phyloP scores from a whole-genome alignment of 192 early-diverging fungal genomes.

The Mortierella antarctica region DNA sequence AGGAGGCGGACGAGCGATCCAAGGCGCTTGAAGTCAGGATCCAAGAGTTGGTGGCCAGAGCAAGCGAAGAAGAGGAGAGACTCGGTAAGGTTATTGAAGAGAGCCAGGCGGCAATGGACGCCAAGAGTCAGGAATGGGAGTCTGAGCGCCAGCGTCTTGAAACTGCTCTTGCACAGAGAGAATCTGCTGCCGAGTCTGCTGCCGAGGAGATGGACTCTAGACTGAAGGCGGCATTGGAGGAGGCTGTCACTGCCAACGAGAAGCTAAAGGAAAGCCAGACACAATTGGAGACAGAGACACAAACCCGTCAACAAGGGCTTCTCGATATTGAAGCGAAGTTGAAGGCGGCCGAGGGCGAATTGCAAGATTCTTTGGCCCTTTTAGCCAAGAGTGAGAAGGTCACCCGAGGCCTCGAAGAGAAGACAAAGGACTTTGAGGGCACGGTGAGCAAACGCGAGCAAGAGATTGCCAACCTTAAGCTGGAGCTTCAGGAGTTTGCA shows the following conservation, averaged over 20 bases:
- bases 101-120: constrained; percentile 13
- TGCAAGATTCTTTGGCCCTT: constrained; percentile 34
- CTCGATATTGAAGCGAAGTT: constrained; percentile 27
- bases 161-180: background rate
- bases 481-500: constrained; percentile 61
- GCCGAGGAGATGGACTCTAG: background rate
- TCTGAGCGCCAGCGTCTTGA: constrained; percentile 9
- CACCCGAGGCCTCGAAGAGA: constrained; percentile 9
- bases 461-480: constrained; percentile 57
- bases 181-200: background rate
- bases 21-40: constrained; percentile 38
- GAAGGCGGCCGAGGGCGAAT: constrained; percentile 29
- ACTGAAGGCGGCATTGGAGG: constrained; percentile 26
- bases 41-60: constrained; percentile 51
- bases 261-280: constrained; percentile 31
- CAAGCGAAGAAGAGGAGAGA: constrained; percentile 47
- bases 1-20: constrained; percentile 46
- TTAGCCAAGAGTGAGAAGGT: constrained; percentile 43
- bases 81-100: constrained; percentile 16
- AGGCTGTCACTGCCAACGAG: constrained; percentile 47
- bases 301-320: constrained; percentile 10
- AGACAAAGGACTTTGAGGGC: constrained; percentile 24
- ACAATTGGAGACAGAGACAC: constrained; percentile 22
- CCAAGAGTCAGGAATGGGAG: constrained; percentile 24
- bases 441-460: constrained; percentile 47